These are phyloP conservation scores for Dendrobium chrysotoxum DNA, from an alignment of 106 monocot genomes.

Conservation along the genomic window DNA sequence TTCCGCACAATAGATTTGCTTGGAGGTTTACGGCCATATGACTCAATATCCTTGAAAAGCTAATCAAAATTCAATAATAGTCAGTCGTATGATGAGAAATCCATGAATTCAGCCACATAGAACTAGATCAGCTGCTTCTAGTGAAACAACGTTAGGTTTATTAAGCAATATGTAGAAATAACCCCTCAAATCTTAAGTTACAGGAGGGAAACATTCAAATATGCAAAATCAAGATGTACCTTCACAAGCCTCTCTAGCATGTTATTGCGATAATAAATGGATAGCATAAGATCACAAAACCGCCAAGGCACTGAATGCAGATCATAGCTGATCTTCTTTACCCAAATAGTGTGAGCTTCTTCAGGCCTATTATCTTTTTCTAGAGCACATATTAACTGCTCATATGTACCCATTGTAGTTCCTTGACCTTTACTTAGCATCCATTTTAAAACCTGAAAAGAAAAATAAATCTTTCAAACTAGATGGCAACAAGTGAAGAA, in stretches of 20 bases:
- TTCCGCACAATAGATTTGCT: conserved; percentile 73
- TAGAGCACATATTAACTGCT: conserved; percentile 78
- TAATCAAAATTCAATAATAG: conserved; percentile 14
- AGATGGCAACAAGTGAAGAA: not conserved
- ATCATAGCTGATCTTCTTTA: conserved; percentile 60
- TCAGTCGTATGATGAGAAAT: not conserved
- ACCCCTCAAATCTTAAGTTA: not conserved
- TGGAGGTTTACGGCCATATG: conserved; percentile 73
- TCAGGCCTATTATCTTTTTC: conserved; percentile 92
- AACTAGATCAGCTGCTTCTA: not conserved
- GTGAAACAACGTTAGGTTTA: conserved; percentile 3
- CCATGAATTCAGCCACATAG: not conserved
- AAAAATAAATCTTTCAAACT: not conserved
- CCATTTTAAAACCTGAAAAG: conserved; percentile 82
- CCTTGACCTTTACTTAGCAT: conserved; percentile 98
- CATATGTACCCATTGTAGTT: conserved; percentile 86
- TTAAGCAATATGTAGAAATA: not conserved
- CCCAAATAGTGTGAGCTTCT: conserved; percentile 93
- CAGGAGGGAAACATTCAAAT: not conserved
- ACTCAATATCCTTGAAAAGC: conserved; percentile 79
- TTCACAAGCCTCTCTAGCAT: conserved; percentile 89
- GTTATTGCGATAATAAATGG: conserved; percentile 93
- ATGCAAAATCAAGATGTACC: conserved; percentile 31
- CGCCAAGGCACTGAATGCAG: conserved; percentile 91
- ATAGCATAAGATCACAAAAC: conserved; percentile 87